Conservation (phyloP, 2,329 filamentous ascomycete genomes). For the Ilyonectria mors-panacis region DNA sequence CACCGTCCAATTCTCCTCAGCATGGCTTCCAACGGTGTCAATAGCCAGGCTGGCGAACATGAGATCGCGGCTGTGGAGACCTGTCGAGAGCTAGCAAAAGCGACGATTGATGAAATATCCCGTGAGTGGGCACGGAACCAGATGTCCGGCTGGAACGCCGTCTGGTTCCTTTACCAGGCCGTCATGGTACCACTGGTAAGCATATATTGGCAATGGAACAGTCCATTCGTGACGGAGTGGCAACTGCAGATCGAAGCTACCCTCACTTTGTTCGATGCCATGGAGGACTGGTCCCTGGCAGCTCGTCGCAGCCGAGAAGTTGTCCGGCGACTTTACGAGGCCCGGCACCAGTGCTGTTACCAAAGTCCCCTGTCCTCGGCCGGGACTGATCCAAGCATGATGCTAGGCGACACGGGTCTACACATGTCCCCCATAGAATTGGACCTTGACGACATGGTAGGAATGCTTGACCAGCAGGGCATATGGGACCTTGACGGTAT, state of each 20-base stretch:
- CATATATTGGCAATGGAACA: conserved; percentile 77
- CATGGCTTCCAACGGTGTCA: conserved; percentile 65
- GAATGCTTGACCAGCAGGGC: conserved; percentile 67
- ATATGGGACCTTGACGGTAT: conserved; percentile 69
- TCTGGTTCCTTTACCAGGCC: conserved; percentile 87
- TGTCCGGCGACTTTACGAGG: conserved; percentile 75
- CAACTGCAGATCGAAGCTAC: conserved; percentile 71
- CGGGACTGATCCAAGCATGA: conserved; percentile 62
- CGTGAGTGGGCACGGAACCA: conserved; percentile 80
- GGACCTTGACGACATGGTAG: conserved; percentile 67
- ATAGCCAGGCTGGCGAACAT: conserved; percentile 67
- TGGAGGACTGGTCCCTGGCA: conserved; percentile 76
- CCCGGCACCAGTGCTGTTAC: conserved; percentile 49
- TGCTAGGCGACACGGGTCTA: conserved; percentile 61
- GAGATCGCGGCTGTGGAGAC: conserved; percentile 78
- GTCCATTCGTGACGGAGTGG: conserved; percentile 65
- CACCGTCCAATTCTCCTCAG: conserved; percentile 81
- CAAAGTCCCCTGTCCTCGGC: conserved; percentile 63
- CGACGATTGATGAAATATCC: conserved; percentile 81
- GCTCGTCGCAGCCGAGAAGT: conserved; percentile 75
- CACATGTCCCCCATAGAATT: conserved; percentile 68
- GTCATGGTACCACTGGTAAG: conserved; percentile 84
- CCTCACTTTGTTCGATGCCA: conserved; percentile 72
- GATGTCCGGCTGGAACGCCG: conserved; percentile 85
- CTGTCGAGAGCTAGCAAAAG: conserved; percentile 78